Base-by-base conservation (phyloP, 345 rosid genomes). In the Aquilaria sinensis region DNA sequence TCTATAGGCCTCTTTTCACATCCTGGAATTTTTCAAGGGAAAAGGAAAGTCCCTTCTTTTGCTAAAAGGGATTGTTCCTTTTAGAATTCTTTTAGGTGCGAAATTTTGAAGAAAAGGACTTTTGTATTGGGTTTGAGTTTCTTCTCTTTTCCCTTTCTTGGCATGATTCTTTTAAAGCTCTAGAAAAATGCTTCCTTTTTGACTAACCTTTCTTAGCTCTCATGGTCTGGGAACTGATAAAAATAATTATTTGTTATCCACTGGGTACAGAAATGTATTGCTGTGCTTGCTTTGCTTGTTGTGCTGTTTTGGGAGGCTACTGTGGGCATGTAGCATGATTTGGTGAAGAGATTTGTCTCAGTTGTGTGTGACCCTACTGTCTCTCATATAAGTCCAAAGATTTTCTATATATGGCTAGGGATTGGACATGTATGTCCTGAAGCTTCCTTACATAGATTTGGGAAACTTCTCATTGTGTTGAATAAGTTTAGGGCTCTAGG, bases 111-210 rank as follows among this genome's bases (percentile, higher is more conserved):
- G 43, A 37, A 37, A 37, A 37, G 8, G 43, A 37, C 43, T 37
- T 79, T 72, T 74, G 73, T 57, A 34, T 77, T 64, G 59, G 69
- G 63, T 72, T 66, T 67, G 15, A 6, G 16, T 43, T 16, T 14
- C 31, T 49, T 9, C 61, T 50, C 51, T 64, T 61, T 74, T 62
- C 76, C 72, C 82, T 77, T 77, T 80, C 75, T 73, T 66, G 78
- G 88, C 76, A 77, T 79, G 80, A 52, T 63, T 64, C 70, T 69
- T 62, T 62, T 53, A 37, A 53, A 55, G 53, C 65, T 66, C 47
- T 67, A 63, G 53, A 79, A 75, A 41, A 51, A 37, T 37, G 43
- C 51, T 54, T 31, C 58, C 64, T 78, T 84, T 80, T 86, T 74
- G 84, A 80, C 84, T 57, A 50, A 72, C 61, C 68, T 67, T 72